Evolutionary conservation across 2,329 filamentous ascomycete species (phyloP).

Genomic region (Colletotrichum neosansevieriae): DNA sequence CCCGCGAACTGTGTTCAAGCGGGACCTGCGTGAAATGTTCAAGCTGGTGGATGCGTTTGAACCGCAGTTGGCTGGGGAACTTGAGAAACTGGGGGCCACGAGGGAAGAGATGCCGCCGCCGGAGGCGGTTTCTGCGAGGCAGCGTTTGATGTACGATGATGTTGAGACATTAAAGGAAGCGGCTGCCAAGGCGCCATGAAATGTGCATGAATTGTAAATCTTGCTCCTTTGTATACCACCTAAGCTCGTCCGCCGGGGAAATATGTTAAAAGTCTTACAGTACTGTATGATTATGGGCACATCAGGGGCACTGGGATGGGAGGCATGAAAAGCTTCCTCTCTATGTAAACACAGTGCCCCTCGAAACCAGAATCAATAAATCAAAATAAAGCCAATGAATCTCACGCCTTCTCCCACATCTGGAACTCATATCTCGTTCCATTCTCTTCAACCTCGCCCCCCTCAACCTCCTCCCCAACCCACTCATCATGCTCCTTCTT

Average conservation of each 20-base stretch:
- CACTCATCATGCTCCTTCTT: slow-evolving; percentile 70
- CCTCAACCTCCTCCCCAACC: slow-evolving; percentile 73
- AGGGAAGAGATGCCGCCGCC: slow-evolving; percentile 21
- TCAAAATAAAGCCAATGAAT: background rate
- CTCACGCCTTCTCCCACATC: slow-evolving; percentile 73
- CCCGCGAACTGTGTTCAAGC: slow-evolving; percentile 59
- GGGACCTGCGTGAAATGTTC: slow-evolving; percentile 53
- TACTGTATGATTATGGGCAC: slow-evolving; percentile 42
- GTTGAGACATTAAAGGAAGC: slow-evolving; percentile 19
- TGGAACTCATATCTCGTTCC: slow-evolving; percentile 77
- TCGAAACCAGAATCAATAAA: background rate
- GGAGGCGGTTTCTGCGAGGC: slow-evolving; percentile 41
- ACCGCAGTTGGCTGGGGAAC: slow-evolving; percentile 52
- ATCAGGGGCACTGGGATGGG: background rate
- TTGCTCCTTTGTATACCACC: slow-evolving; percentile 5
- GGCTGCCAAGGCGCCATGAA: background rate
- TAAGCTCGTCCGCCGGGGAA: background rate
- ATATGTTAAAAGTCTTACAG: slow-evolving; percentile 42
- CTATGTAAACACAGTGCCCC: background rate
- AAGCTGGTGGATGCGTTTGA: slow-evolving; percentile 50
- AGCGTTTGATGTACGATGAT: slow-evolving; percentile 35
- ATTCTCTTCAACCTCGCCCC: slow-evolving; percentile 70
- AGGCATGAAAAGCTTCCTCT: background rate
- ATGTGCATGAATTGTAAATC: background rate
- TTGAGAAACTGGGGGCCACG: slow-evolving; percentile 50